A percentile compares a stretch with the other conserved stretches of the same genome.
phyloP scores from a whole-genome alignment of 768 basidiomycete species.

The Hemileccinum rubropunctum region DNA sequence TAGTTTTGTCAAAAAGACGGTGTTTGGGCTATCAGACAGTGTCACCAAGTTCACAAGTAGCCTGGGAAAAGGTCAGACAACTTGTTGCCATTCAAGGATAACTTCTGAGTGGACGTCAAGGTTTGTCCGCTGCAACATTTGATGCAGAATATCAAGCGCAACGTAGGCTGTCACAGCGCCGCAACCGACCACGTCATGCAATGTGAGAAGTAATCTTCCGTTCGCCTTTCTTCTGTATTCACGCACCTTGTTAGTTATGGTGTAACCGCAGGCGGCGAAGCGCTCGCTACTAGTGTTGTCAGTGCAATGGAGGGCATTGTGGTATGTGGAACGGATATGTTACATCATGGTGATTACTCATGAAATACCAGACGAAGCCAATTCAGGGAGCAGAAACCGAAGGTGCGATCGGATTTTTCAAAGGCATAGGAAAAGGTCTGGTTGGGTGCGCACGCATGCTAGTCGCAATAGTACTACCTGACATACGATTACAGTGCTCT shows the following conservation, averaged over 20 bases:
- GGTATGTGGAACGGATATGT: conserved; percentile 42
- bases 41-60: conserved; percentile 98
- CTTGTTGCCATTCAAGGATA: neutral
- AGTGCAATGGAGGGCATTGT: conserved; percentile 96
- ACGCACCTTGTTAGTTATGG: conserved; percentile 63
- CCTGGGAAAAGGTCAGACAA: conserved; percentile 79
- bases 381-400: conserved; percentile 94
- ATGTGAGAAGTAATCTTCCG: conserved; percentile 50
- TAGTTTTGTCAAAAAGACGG: conserved; percentile 98
- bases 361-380: conserved; percentile 74
- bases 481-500: conserved; percentile 55
- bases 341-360: conserved; percentile 1
- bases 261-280: conserved; percentile 92
- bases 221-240: neutral
- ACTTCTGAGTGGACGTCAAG: conserved; percentile 37
- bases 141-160: conserved; percentile 94
- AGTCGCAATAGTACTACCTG: neutral
- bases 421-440: conserved; percentile 94
- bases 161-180: conserved; percentile 81
- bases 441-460: conserved; percentile 62
- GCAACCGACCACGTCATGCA: conserved; percentile 95
- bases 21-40: conserved; percentile 94
- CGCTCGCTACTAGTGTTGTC: conserved; percentile 88
- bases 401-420: conserved; percentile 96
- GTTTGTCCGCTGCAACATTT: conserved; percentile 93